Evolutionary conservation across 2,329 filamentous ascomycete species (phyloP), one percentile per base, ranked within the genome.

Genomic region (Davidsoniella virescens): DNA sequence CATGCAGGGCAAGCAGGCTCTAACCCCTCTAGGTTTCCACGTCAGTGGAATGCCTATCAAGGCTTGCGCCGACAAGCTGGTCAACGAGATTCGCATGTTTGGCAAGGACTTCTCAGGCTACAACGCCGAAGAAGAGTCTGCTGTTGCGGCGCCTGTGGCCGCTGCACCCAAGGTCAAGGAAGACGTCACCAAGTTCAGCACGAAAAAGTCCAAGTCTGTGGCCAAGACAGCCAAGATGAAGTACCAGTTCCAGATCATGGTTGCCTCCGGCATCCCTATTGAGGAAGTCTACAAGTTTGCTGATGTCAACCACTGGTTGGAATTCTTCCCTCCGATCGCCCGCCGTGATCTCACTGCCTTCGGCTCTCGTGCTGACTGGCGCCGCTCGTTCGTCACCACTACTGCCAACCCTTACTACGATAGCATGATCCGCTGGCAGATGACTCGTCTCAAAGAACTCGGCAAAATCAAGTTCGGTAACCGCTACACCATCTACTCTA

Each of bases 331-430:
- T 25, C 65, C 65, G 6, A 59, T 69, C 55, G 63, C 65, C 7
- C 45, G 46, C 37, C 53, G 53, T 23, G 87, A 98, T 63, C 71
- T 95, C 57, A 84, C 80, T 58, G 82, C 82, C 63, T 78, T 96
- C 55, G 90, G 90, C 54, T 82, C 82, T 47, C 75, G 88, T 58
- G 84, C 96, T 59, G 92, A 96, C 64, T 98, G 90, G 90, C 76
- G 90, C 61, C 75, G 92, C 63, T 82, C 84, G 37, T 86, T 98
- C 56, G 83, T 96, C 56, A 98, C 92, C 5, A 98, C 92, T 2
- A 87, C 95, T 59, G 87, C 87, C 36, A 98, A 98, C 66, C 87
- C 87, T 4, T 96, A 92, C 70, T 98, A 94, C 63, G 90, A 98
- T 63, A 77, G 86, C 4, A 98, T 98, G 60, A 82, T 96, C 39